These are phyloP conservation scores for Beta lomatogona DNA, from an alignment of 179 eudicot genomes.

Conservation along the genomic window DNA sequence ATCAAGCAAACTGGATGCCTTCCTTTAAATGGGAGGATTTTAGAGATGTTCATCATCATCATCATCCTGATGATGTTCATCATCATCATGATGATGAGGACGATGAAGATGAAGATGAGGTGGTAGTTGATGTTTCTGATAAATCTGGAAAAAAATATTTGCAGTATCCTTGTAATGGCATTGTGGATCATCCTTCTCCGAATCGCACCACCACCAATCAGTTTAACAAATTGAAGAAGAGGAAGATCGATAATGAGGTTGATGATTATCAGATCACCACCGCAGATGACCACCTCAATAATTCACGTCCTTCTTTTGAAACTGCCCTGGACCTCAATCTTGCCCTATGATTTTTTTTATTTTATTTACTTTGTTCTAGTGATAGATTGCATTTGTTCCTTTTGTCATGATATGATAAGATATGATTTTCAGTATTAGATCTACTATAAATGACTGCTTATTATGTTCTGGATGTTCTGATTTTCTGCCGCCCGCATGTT, in stretches of 20 bases:
- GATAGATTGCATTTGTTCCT: background rate
- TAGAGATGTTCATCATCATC: background rate
- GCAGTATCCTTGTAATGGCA: background rate
- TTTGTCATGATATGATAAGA: background rate
- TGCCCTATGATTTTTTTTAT: slow-evolving; percentile 6
- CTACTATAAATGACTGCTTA: too few species aligned
- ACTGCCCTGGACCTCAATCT: slow-evolving; percentile 27
- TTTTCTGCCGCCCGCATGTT: too few species aligned
- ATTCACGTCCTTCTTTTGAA: background rate
- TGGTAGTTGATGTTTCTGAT: background rate
- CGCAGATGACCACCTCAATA: background rate
- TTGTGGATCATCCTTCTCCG: too few species aligned
- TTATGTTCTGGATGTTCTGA: too few species aligned
- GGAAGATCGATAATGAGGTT: slow-evolving; percentile 7
- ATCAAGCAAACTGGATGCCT: slow-evolving; percentile 27
- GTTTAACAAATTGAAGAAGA: background rate
- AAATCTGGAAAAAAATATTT: background rate
- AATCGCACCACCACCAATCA: background rate
- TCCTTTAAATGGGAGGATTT: slow-evolving; percentile 40
- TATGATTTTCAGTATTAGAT: background rate
- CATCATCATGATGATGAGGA: background rate
- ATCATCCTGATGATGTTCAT: too few species aligned
- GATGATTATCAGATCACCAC: background rate
- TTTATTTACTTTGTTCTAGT: background rate
- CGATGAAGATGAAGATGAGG: background rate